Percentiles rank a stretch among this genome's conserved stretches.
Conservation (phyloP, 75 land plant species). For the Adiantum capillusveneris region DNA sequence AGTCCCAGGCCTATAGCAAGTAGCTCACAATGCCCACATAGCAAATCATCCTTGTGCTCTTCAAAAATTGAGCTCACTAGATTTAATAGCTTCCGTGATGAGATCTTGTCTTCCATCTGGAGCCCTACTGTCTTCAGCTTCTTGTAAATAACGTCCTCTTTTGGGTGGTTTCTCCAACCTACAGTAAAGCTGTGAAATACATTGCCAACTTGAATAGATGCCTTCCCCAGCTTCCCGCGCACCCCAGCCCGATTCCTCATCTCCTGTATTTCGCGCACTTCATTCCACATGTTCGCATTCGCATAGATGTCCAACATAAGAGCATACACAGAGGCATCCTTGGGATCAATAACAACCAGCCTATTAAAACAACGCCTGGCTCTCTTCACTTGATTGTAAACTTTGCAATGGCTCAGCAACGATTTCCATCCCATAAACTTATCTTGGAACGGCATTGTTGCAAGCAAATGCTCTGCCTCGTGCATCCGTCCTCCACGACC, state of each 20-base stretch:
- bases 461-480: slow-evolving; percentile 15
- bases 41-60: slow-evolving; percentile 20
- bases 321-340: slow-evolving; percentile 13
- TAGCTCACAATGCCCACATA: slow-evolving; percentile 27
- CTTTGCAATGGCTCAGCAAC: slow-evolving; percentile 21
- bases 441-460: slow-evolving; percentile 11
- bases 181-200: not conserved
- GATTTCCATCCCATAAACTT: slow-evolving; percentile 16
- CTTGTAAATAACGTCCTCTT: not conserved
- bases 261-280: not conserved
- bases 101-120: not conserved
- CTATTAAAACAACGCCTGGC: slow-evolving; percentile 12
- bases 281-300: slow-evolving; percentile 17
- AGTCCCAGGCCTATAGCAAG: slow-evolving; percentile 32
- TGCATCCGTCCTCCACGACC: slow-evolving; percentile 13
- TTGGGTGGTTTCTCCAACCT: not conserved
- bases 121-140: not conserved
- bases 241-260: not conserved
- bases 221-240: not conserved
- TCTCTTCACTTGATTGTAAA: slow-evolving; percentile 7
- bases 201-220: not conserved
- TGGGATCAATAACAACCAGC: slow-evolving; percentile 11
- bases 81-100: not conserved
- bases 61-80: slow-evolving; percentile 1
- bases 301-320: slow-evolving; percentile 18